Evolutionary conservation across 2,329 filamentous ascomycete species (phyloP), one percentile per base, ranked within the genome.

Genomic region (Exophiala dermatitidis): DNA sequence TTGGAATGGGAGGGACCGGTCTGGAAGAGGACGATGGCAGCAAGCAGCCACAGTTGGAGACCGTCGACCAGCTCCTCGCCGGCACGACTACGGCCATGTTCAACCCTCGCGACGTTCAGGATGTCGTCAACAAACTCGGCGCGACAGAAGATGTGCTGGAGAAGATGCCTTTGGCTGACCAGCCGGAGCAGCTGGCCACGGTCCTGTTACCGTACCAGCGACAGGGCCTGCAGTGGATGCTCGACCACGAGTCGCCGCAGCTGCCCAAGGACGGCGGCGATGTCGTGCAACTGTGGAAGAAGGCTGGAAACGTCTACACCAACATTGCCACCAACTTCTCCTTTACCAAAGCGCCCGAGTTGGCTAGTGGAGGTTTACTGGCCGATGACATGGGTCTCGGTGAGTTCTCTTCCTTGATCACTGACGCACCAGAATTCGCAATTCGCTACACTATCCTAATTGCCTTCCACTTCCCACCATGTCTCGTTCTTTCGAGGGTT

Each of bases 351-450:
- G 69, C 77, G 1, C 88, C 88, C 0, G 68, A 72, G 0, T 75
- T 95, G 26, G 81, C 87, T 4, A 87, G 82, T 46, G 90, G 90
- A 12, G 90, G 90, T 32, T 90, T 95, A 46, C 76, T 95, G 5
- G 88, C 89, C 1, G 90, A 95, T 67, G 90, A 95, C 63, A 95
- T 95, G 90, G 90, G 90, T 2, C 71, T 95, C 3, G 90, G 90
- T 28, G 95, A 95, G 72, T 52, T n/a, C 10, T 46, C 19, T 19
- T 19, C 19, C 19, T 19, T 19, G 19, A 19, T 19, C 19, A 19
- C 19, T 19, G 19, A 19, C 19, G 19, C 19, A 19, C 19, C 19
- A 19, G 19, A 19, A 19, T 19, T 19, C 19, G 19, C 19, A 19
- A 19, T 19, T 19, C 19, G 19, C 19, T 19, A 19, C 19, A 19